These are phyloP conservation scores for Diophrys appendiculata DNA, from an alignment of 73 alveolate genomes.

Conservation along the genomic window DNA sequence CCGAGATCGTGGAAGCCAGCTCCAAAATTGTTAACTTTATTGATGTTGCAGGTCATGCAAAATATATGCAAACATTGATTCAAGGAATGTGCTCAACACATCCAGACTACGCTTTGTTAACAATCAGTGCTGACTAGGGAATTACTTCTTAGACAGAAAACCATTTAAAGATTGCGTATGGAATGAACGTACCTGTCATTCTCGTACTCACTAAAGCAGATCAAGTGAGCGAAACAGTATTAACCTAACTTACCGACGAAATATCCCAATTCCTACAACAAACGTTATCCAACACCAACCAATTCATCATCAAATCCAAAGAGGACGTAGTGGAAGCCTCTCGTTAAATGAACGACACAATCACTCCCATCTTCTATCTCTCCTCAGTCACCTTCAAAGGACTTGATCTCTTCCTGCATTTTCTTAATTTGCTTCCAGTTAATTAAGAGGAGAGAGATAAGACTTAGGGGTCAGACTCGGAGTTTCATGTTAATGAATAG, in stretches of 20 bases:
- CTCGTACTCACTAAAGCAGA: slow-evolving; percentile 85
- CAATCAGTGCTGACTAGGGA: slow-evolving; percentile 76
- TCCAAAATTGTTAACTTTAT: slow-evolving; percentile 81
- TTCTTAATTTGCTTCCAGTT: slow-evolving; percentile 81
- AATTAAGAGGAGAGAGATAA: slow-evolving; percentile 34
- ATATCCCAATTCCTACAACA: slow-evolving; percentile 44
- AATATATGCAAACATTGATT: slow-evolving; percentile 84
- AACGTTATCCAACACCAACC: slow-evolving; percentile 41
- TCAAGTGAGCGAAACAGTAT: slow-evolving; percentile 33
- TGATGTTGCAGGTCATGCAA: slow-evolving; percentile 96
- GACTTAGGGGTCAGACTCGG: slow-evolving; percentile 54
- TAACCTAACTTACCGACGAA: slow-evolving; percentile 19
- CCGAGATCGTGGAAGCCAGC: slow-evolving; percentile 62
- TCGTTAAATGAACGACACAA: slow-evolving; percentile 68
- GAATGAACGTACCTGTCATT: slow-evolving; percentile 90
- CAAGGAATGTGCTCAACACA: slow-evolving; percentile 78
- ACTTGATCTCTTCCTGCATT: slow-evolving; percentile 72
- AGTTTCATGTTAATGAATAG: slow-evolving; percentile 83
- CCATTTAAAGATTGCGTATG: slow-evolving; percentile 76
- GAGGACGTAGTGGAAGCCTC: slow-evolving; percentile 83
- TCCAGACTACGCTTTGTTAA: slow-evolving; percentile 89
- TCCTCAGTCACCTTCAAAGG: slow-evolving; percentile 75
- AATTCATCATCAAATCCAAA: slow-evolving; percentile 63
- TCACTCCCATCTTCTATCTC: slow-evolving; percentile 78
- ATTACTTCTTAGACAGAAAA: slow-evolving; percentile 75